phyloP scores from a whole-genome alignment of 1,284 basidiomycete genomes.

The Austroboletus novae-zelandiae region DNA sequence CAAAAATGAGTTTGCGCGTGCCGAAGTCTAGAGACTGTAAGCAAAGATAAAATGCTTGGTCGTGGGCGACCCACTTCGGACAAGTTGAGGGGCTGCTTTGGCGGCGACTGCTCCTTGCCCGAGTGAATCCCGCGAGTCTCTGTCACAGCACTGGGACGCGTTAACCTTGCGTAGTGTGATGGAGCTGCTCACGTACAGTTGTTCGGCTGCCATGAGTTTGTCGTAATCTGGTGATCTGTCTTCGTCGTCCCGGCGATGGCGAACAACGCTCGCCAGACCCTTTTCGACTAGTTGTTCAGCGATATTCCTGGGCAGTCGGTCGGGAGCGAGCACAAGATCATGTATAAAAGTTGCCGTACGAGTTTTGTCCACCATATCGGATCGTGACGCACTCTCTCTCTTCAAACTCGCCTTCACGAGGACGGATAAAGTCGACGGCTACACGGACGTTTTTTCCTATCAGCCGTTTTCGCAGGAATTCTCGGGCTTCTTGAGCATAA shows the following conservation, averaged over 20 bases:
- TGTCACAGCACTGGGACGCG: slow-evolving; percentile 58
- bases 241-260: slow-evolving; percentile 94
- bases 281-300: slow-evolving; percentile 93
- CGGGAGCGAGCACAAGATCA: slow-evolving; percentile 5
- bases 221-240: slow-evolving; percentile 93
- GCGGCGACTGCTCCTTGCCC: slow-evolving; percentile 80
- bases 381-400: slow-evolving; percentile 90
- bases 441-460: slow-evolving; percentile 90
- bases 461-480: slow-evolving; percentile 86
- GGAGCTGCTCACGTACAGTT: slow-evolving; percentile 53
- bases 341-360: slow-evolving; percentile 43
- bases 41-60: slow-evolving; percentile 2
- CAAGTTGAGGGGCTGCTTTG: slow-evolving; percentile 76
- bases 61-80: slow-evolving; percentile 59
- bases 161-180: not conserved
- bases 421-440: slow-evolving; percentile 84
- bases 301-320: slow-evolving; percentile 65
- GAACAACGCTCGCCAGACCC: slow-evolving; percentile 85
- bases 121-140: slow-evolving; percentile 91
- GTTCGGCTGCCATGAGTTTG: slow-evolving; percentile 93
- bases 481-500: slow-evolving; percentile 90
- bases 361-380: slow-evolving; percentile 75
- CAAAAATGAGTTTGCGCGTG: slow-evolving; percentile 81
- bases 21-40: slow-evolving; percentile 48
- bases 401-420: slow-evolving; percentile 91